Evolutionary conservation across 805 yeast genomes (phyloP).

Genomic region (Candida ovalis): DNA sequence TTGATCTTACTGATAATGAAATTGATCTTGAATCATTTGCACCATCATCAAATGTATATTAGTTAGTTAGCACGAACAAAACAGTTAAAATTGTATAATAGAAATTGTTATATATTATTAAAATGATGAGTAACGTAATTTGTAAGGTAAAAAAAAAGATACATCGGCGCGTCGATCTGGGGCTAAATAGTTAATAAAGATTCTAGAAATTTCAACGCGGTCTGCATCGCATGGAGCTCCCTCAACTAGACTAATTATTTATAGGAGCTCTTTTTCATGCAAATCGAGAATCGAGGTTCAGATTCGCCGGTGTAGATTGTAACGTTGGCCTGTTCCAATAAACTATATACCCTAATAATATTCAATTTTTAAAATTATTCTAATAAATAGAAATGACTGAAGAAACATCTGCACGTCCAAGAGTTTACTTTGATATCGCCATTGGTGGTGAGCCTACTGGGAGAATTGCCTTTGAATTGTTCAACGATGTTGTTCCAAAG

Average conservation of each 20-base stretch:
- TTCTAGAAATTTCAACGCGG: conserved; percentile 4
- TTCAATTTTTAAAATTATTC: too few relatives aligned
- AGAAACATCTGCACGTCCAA: conserved; percentile 33
- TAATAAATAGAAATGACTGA: neutral
- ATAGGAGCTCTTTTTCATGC: too few relatives aligned
- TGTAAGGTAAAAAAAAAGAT: too few relatives aligned
- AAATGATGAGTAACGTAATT: too few relatives aligned
- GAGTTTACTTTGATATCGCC: conserved; percentile 74
- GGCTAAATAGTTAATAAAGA: neutral
- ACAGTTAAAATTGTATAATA: neutral
- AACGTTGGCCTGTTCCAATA: too few relatives aligned
- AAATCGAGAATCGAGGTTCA: neutral
- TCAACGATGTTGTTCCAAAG: conserved; percentile 60
- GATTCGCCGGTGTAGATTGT: neutral
- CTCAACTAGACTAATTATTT: too few relatives aligned
- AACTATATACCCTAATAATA: neutral
- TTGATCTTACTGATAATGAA: neutral
- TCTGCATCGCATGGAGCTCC: neutral
- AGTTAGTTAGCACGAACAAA: neutral
- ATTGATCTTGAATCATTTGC: conserved; percentile 2
- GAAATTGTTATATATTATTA: neutral
- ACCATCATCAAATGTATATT: neutral
- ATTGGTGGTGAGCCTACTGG: conserved; percentile 70
- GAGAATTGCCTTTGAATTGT: conserved; percentile 72
- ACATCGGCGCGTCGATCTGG: too few relatives aligned